Conservation (phyloP, 2,329 filamentous ascomycete genomes). For the Nigrograna mackinnonii region DNA sequence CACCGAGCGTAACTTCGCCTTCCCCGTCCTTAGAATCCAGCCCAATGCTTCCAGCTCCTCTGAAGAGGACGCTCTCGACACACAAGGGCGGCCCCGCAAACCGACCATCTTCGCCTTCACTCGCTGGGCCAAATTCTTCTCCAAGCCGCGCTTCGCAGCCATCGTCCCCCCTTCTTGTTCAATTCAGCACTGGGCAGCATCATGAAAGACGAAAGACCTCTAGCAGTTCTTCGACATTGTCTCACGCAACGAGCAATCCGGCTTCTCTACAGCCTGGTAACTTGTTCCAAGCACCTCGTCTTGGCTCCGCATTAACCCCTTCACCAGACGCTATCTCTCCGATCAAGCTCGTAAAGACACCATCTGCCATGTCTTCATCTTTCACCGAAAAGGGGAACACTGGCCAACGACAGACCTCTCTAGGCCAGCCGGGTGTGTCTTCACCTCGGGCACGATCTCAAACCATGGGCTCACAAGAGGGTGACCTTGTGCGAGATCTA, state of each 20-base stretch:
- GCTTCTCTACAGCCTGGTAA: constrained; percentile 69
- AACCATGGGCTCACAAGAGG: constrained; percentile 93
- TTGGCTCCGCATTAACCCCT: constrained; percentile 55
- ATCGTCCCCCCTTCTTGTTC: constrained; percentile 91
- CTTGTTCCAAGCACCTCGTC: constrained; percentile 72
- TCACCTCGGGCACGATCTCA: constrained; percentile 77
- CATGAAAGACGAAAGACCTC: constrained; percentile 90
- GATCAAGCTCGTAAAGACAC: constrained; percentile 50
- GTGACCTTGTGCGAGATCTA: constrained; percentile 73
- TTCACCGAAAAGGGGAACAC: constrained; percentile 45
- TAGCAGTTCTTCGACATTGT: constrained; percentile 81
- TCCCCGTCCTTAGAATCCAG: constrained; percentile 79
- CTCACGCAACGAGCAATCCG: constrained; percentile 69
- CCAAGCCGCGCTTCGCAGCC: constrained; percentile 83
- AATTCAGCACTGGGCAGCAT: constrained; percentile 85
- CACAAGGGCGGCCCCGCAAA: constrained; percentile 66
- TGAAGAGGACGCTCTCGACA: constrained; percentile 82
- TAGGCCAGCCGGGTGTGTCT: constrained; percentile 38
- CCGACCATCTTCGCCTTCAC: constrained; percentile 83
- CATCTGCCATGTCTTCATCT: constrained; percentile 51
- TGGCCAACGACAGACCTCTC: constrained; percentile 36
- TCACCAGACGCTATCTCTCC: constrained; percentile 59
- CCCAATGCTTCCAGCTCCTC: constrained; percentile 75
- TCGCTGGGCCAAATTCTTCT: constrained; percentile 81
- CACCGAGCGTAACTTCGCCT: constrained; percentile 53